Percentiles rank a stretch among this genome's conserved stretches.
phyloP scores from a whole-genome alignment of 371 early-diverging fungal species.

The Pancytospora philotis region DNA sequence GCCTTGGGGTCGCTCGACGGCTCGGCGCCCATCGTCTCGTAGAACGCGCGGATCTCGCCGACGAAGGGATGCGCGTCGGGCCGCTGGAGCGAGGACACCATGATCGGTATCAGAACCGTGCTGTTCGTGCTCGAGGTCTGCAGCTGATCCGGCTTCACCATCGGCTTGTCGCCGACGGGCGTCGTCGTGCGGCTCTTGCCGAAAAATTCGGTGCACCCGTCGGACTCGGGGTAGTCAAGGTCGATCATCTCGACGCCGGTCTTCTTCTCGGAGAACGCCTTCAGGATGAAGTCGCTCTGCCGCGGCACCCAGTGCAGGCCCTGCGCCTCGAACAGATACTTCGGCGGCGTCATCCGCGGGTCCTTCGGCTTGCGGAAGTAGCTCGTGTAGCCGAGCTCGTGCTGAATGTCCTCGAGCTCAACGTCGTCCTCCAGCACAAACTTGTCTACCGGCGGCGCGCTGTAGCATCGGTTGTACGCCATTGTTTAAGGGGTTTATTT shows the following conservation, averaged over 20 bases:
- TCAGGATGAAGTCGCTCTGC: constrained; percentile 35
- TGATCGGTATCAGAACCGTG: neutral
- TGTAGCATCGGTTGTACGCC: constrained; percentile 8
- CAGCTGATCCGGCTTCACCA: constrained; percentile 23
- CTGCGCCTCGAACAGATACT: constrained; percentile 46
- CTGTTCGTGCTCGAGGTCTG: neutral
- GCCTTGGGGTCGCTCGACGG: constrained; percentile 14
- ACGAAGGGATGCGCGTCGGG: neutral
- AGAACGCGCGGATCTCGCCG: neutral
- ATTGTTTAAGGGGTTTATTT: too few species aligned
- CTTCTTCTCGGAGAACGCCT: constrained; percentile 37
- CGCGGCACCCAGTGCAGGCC: constrained; percentile 32
- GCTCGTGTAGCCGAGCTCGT: constrained; percentile 61
- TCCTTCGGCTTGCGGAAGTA: constrained; percentile 61
- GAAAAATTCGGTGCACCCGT: constrained; percentile 30
- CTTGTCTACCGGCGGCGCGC: constrained; percentile 53
- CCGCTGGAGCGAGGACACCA: constrained; percentile 1
- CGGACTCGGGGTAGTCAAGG: constrained; percentile 42
- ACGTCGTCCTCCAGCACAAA: constrained; percentile 42
- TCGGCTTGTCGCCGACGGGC: constrained; percentile 37
- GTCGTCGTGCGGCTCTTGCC: constrained; percentile 41
- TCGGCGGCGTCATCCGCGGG: constrained; percentile 61
- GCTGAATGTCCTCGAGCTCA: constrained; percentile 34
- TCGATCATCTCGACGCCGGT: constrained; percentile 41
- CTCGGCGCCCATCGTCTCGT: neutral